phyloP scores from a whole-genome alignment of 192 early-diverging fungal genomes.

The Tieghemiomyces parasiticus region DNA sequence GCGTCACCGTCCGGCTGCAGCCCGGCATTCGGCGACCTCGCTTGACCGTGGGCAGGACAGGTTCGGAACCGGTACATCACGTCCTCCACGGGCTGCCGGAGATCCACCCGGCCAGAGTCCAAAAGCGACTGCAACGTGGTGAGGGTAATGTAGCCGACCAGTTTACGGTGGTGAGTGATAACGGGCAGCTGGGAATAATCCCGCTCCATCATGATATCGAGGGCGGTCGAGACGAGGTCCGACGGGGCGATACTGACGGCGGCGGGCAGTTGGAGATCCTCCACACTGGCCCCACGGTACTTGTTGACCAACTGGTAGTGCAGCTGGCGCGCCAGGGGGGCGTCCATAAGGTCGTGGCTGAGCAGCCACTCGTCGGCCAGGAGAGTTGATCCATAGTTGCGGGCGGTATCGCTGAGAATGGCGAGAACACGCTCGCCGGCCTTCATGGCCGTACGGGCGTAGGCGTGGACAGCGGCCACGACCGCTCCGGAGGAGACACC shows the following conservation, averaged over 20 bases:
- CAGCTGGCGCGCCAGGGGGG: slow-evolving; percentile 32
- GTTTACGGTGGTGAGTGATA: slow-evolving; percentile 39
- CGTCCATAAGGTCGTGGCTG: slow-evolving; percentile 56
- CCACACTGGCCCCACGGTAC: slow-evolving; percentile 65
- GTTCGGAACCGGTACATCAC: slow-evolving; percentile 49
- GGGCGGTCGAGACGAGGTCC: slow-evolving; percentile 39
- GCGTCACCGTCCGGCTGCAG: too few species aligned
- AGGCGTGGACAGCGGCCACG: slow-evolving; percentile 39
- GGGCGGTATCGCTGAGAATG: slow-evolving; percentile 48
- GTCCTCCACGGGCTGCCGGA: slow-evolving; percentile 29
- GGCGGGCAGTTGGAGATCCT: slow-evolving; percentile 70
- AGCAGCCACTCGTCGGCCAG: slow-evolving; percentile 67
- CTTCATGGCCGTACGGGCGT: slow-evolving; percentile 18
- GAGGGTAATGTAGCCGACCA: slow-evolving; percentile 64
- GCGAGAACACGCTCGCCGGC: slow-evolving; percentile 17
- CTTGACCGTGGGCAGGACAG: not conserved
- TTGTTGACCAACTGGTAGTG: slow-evolving; percentile 43
- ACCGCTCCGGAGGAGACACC: slow-evolving; percentile 54
- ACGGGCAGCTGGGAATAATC: slow-evolving; percentile 86
- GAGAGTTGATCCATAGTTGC: slow-evolving; percentile 55
- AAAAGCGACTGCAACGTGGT: slow-evolving; percentile 39
- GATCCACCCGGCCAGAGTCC: slow-evolving; percentile 30
- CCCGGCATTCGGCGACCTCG: not conserved
- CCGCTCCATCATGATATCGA: slow-evolving; percentile 60
- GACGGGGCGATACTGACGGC: slow-evolving; percentile 51